Base-by-base conservation (phyloP, 2,329 filamentous ascomycete species). In the Xylaria sp. region DNA sequence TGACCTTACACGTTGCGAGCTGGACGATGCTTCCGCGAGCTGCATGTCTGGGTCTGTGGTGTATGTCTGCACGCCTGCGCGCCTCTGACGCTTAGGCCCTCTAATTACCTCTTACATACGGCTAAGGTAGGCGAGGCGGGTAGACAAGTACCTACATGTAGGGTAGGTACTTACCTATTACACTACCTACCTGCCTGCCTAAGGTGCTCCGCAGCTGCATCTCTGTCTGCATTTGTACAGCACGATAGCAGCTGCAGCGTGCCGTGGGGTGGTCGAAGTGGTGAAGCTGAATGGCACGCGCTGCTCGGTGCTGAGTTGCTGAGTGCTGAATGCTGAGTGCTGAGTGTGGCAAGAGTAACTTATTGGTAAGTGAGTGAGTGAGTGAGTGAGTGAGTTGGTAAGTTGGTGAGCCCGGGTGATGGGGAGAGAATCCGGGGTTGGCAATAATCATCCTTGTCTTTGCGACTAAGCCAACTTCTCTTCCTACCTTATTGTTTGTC, bases 1-100 rank as follows among this genome's bases (percentile, higher is more conserved):
- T 77, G 75, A 77, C 75, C 75, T 70, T 70, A 63, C 69, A 67
- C 49, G 26, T 46, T 72, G 74, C 66, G 69, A 74, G 69, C 70
- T 70, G 72, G 71, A 69, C 66, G 70, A 63, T 36, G 65, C 68
- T 71, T 68, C 69, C 56, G 70, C 70, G 48, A 63, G 63, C 69
- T 54, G 61, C 57, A 57, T 69, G 71, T 71, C 71, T 64, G 53
- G 23, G 33, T 10, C 10, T 38, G 36, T 13, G 13, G 36, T 13
- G 13, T 38, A 11, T 40, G 38, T 40, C 38, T 40, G 38, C 38
- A 40, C 13, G 71, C 70, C 72, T 64, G 53, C 61, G 59, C 60
- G 48, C 54, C 40, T 63, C 54, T 64, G 49, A 61, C 62, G 57
- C 51, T 57, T 64, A 64, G 60, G 46, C 36, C 44, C 33, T 65